A percentile compares a stretch with the other conserved stretches of the same genome.
Conservation (phyloP, 352 stramenopile genomes). For the Globisporangium megalacanthum region DNA sequence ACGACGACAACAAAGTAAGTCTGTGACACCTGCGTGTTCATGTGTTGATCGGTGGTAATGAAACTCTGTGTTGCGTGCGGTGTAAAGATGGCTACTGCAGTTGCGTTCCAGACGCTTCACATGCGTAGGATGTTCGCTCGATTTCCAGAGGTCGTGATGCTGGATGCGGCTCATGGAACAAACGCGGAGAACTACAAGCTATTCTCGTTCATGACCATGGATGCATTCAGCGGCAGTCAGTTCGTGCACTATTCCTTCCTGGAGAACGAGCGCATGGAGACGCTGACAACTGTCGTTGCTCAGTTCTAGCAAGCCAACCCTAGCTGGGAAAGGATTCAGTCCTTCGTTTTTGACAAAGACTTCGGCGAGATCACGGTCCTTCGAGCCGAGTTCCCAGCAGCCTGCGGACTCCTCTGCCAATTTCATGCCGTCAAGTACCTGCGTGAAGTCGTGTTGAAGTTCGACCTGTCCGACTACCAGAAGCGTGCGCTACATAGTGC, state of each 20-base stretch:
- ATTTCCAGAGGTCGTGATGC: not conserved
- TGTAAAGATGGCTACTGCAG: not conserved
- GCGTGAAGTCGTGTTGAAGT: not conserved
- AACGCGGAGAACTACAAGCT: not conserved
- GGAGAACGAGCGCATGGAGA: not conserved
- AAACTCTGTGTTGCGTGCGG: not conserved
- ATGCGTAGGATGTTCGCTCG: not conserved
- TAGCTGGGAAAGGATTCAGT: constrained; percentile 2
- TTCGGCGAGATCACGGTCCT: constrained; percentile 16
- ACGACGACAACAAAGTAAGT: not conserved
- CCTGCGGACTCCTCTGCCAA: constrained; percentile 10
- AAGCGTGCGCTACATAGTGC: not conserved
- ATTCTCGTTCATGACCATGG: not conserved
- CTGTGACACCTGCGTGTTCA: not conserved
- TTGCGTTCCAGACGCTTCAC: not conserved
- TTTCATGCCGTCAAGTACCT: constrained; percentile 15
- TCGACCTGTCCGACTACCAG: not conserved
- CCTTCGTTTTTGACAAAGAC: constrained; percentile 19
- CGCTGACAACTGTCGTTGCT: not conserved
- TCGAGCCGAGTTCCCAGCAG: constrained; percentile 5
- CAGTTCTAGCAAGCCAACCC: constrained; percentile 15
- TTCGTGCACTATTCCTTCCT: not conserved
- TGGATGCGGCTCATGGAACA: not conserved
- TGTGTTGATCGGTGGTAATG: not conserved
- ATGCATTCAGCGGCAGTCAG: not conserved